A percentile compares a stretch with the other conserved stretches of the same genome.
phyloP scores from a whole-genome alignment of 352 stramenopile species.

The Phytophthora aleatoria region DNA sequence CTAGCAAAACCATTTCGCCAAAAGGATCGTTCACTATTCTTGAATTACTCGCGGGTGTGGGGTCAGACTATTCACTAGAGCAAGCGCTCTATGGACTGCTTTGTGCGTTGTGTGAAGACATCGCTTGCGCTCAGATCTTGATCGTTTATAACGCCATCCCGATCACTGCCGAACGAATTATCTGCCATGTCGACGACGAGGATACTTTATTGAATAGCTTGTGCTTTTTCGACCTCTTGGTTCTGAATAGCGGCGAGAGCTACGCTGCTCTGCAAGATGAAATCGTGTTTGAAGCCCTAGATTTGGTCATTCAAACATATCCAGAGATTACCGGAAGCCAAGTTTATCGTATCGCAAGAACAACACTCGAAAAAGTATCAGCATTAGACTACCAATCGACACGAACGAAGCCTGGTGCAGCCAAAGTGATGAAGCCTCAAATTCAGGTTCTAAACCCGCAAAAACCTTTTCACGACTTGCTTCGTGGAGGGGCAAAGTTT shows the following conservation, averaged over 20 bases:
- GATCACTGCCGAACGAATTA: conserved; percentile 39
- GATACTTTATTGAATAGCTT: conserved; percentile 36
- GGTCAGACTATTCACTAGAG: conserved; percentile 33
- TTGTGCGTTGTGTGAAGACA: conserved; percentile 40
- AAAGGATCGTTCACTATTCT: conserved; percentile 37
- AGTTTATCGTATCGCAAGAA: conserved; percentile 32
- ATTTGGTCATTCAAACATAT: conserved; percentile 26
- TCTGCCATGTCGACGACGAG: conserved; percentile 34
- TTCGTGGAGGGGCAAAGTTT: conserved; percentile 30
- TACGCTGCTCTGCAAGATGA: conserved; percentile 30
- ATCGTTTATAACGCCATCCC: conserved; percentile 47
- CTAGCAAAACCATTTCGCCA: conserved; percentile 25
- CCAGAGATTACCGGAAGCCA: conserved; percentile 15
- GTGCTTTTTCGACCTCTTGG: conserved; percentile 37
- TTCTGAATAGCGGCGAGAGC: conserved; percentile 24
- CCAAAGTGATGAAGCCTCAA: conserved; percentile 2
- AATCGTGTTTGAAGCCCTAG: conserved; percentile 26
- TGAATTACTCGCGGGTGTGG: conserved; percentile 29
- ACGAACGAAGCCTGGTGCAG: conserved; percentile 6
- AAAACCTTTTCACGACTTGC: conserved; percentile 28
- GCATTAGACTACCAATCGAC: conserved; percentile 23
- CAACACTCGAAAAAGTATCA: conserved; percentile 32
- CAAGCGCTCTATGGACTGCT: conserved; percentile 37
- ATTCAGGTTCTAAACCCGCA: conserved; percentile 15
- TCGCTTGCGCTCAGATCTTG: conserved; percentile 32